A percentile compares a stretch with the other conserved stretches of the same genome.
Conservation (phyloP, 129 eudicot genomes). For the Logfia minima region DNA sequence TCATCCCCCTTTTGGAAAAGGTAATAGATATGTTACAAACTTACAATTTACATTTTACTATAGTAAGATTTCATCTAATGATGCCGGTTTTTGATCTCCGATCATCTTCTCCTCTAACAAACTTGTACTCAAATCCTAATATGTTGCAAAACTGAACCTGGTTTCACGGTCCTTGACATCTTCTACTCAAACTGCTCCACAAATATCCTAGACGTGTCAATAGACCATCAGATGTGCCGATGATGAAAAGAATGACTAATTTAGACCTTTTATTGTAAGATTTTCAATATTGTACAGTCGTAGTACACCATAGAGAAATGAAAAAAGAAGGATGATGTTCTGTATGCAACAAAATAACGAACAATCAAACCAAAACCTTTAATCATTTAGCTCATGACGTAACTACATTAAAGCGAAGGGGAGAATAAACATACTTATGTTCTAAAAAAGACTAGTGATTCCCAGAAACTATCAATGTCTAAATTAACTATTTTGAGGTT, state of each 20-base stretch:
- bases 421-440: background rate
- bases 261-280: background rate
- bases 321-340: background rate
- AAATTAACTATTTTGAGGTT: conserved; percentile 20
- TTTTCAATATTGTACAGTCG: background rate
- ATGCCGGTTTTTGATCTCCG: too few relatives aligned
- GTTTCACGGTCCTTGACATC: background rate
- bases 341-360: background rate
- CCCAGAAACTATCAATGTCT: background rate
- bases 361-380: background rate
- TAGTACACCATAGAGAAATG: background rate
- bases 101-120: too few relatives aligned
- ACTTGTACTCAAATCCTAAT: too few relatives aligned
- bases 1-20: too few relatives aligned
- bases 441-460: background rate
- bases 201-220: too few relatives aligned
- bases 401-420: background rate
- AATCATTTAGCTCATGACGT: background rate
- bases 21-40: too few relatives aligned
- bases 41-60: too few relatives aligned
- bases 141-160: too few relatives aligned
- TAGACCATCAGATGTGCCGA: background rate
- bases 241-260: background rate
- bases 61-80: too few relatives aligned
- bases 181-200: background rate